A percentile compares a stretch with the other conserved stretches of the same genome.
Evolutionary conservation across 2,329 filamentous ascomycete genomes (phyloP).

Genomic region (Bisporella sp.): DNA sequence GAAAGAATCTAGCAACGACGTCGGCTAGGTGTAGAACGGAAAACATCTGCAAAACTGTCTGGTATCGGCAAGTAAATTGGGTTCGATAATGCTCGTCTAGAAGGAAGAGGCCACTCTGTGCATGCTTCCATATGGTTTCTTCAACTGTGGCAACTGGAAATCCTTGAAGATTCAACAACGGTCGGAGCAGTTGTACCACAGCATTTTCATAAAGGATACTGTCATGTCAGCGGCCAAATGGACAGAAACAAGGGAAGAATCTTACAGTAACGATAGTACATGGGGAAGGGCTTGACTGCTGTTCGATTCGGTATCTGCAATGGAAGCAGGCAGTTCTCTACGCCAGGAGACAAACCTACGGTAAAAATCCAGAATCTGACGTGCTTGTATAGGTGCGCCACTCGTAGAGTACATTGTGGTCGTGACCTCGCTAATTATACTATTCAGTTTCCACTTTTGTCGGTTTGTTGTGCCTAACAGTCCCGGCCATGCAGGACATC

Average conservation of each 20-base stretch:
- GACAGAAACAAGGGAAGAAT: background rate
- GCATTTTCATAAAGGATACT: slow-evolving; percentile 26
- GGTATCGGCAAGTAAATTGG: slow-evolving; percentile 25
- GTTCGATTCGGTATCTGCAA: slow-evolving; percentile 17
- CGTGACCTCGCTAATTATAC: slow-evolving; percentile 20
- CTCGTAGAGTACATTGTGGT: slow-evolving; percentile 19
- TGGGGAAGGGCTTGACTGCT: slow-evolving; percentile 22
- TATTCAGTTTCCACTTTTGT: slow-evolving; percentile 24
- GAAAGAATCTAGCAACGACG: slow-evolving; percentile 24
- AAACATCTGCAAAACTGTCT: slow-evolving; percentile 28
- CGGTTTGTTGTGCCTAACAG: slow-evolving; percentile 24
- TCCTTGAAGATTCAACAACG: slow-evolving; percentile 21
- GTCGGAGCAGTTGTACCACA: slow-evolving; percentile 25
- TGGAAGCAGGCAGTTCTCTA: slow-evolving; percentile 17
- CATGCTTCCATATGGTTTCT: slow-evolving; percentile 23
- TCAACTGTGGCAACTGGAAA: slow-evolving; percentile 20
- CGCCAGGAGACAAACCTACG: slow-evolving; percentile 22
- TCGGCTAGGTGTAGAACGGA: slow-evolving; percentile 26
- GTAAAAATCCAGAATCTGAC: slow-evolving; percentile 21
- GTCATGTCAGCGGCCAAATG: slow-evolving; percentile 9
- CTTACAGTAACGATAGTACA: slow-evolving; percentile 27
- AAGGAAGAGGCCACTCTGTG: slow-evolving; percentile 26
- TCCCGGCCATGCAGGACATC: slow-evolving; percentile 15
- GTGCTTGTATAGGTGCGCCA: slow-evolving; percentile 13
- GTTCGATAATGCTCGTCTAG: slow-evolving; percentile 22